Conservation (phyloP, 1,284 basidiomycete genomes). For the Sphagnurus paluster region DNA sequence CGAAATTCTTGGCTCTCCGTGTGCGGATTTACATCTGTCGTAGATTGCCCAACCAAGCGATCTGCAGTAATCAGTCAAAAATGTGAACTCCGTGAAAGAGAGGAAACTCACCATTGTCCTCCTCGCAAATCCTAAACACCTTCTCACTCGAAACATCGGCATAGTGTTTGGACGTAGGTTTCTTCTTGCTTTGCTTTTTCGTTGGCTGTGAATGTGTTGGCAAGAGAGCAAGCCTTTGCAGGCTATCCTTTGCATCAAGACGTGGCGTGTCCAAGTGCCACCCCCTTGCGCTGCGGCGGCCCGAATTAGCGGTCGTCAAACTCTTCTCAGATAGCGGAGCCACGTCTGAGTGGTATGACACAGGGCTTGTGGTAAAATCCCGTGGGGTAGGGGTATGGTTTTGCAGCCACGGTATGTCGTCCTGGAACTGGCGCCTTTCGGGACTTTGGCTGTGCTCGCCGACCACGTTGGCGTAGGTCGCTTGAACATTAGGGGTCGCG, state of each 20-base stretch:
- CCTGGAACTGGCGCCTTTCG: not conserved
- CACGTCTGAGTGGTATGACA: not conserved
- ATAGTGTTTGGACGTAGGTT: no score
- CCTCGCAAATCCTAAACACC: not conserved
- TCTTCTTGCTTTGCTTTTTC: not conserved
- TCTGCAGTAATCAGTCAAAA: no score
- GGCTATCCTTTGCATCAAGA: conserved; percentile 1
- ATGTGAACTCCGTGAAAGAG: not conserved
- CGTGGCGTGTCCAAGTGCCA: not conserved
- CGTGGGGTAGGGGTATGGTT: not conserved
- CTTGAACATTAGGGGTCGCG: not conserved
- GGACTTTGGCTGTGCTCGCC: conserved; percentile 6
- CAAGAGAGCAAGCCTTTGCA: not conserved
- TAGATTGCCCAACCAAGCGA: no score
- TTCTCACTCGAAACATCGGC: not conserved
- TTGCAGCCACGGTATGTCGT: not conserved
- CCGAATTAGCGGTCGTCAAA: not conserved
- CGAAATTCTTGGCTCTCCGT: no score
- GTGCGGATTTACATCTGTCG: no score
- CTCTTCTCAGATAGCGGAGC: not conserved
- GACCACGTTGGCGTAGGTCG: conserved; percentile 1
- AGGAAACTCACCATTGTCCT: not conserved
- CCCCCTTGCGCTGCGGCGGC: conserved; percentile 2
- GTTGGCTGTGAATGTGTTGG: not conserved
- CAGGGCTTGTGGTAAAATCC: not conserved